Evolutionary conservation across 352 stramenopile species (phyloP), one percentile per base, ranked within the genome.

Genomic region (Blastocystis sp.): DNA sequence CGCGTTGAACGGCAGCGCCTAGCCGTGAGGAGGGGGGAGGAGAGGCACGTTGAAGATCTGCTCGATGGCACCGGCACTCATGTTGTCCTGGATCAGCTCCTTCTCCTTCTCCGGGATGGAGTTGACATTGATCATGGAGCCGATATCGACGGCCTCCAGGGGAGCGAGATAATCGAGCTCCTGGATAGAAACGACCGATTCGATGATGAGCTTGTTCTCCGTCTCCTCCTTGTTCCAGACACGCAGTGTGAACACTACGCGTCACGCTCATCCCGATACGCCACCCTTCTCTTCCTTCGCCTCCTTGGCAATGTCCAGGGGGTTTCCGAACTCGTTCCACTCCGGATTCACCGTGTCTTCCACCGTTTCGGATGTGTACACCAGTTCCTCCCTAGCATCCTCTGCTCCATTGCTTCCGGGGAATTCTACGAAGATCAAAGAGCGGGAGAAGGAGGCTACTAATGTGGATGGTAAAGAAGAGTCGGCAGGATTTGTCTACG

Each of bases 1-100:
- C 17, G 74, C 56, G 28, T 84, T 84, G 52, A 84, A 84, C 17
- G 74, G 74, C 60, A 84, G 74, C 10, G 74, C 74, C 74, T 84
- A 41, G 4, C 38, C 0, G 4, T 28, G 21, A 84, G 14, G 66
- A 14, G 43, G 7, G 23, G 19, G 14, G 60, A 21, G 34, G 14
- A 28, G 9, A 84, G n/a, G 48, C 40, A 84, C 74, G 43, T 84
- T 84, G 53, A 84, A 84, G 21, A 74, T 74, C 34, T 74, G 34
- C 34, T 34, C 41, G 9, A 74, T n/a, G 7, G 43, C 64, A 9
- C 21, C 45, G 34, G 34, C 45, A 5, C 64, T 74, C 64, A 84
- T 84, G 56, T 61, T 67, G 21, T 62, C 52, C 21, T 59, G 41
- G 40, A 84, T 84, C 52, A 41, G 66, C 21, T 84, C 74, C 45